Evolutionary conservation across 257 asterid genomes (phyloP), one percentile per base, ranked within the genome.

Genomic region (Scutellaria minor): DNA sequence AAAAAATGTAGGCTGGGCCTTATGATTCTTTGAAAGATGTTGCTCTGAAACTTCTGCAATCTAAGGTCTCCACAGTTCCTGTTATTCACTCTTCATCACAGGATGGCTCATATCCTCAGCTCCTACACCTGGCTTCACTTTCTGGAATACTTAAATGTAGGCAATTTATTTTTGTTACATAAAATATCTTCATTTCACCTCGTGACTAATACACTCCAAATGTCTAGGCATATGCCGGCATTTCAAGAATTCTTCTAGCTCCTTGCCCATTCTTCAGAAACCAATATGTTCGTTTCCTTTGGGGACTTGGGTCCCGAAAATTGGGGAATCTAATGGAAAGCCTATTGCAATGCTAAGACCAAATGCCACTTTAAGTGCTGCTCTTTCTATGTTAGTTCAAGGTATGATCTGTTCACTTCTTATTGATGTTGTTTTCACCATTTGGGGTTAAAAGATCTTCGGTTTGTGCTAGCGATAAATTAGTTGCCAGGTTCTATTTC

Each of bases 221-320:
- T 52, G 52, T 65, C 50, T 74, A 89, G 96, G 96, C 83, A 72
- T 89, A 58, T 89, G 96, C 73, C 84, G 96, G 62, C 86, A 85
- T 81, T 89, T 89, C 81, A 85, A 77, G 79, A 85, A 89, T 85
- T 89, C 96, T 75, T 76, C 90, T 79, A 80, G 89, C 80, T 87
- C 96, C 55, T 74, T 89, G 81, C 93, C 96, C 70, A 83, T 89
- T 77, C 92, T 89, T 71, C 91, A 87, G 77, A 89, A 82, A 60
- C 96, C 96, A 65, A 83, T 89, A 75, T 85, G 84, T 69, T 81
- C 87, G 48, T 75, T 89, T 75, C 89, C 93, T 74, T 60, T 89
- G 80, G 96, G 93, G 66, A 83, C 93, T 40, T 89, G 96, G 96
- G 91, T 87, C 57, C 93, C 96, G 8, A 82, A 86, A 74, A 85